Evolutionary conservation across 2,329 filamentous ascomycete genomes (phyloP).

Genomic region (Fusarium anguioides): DNA sequence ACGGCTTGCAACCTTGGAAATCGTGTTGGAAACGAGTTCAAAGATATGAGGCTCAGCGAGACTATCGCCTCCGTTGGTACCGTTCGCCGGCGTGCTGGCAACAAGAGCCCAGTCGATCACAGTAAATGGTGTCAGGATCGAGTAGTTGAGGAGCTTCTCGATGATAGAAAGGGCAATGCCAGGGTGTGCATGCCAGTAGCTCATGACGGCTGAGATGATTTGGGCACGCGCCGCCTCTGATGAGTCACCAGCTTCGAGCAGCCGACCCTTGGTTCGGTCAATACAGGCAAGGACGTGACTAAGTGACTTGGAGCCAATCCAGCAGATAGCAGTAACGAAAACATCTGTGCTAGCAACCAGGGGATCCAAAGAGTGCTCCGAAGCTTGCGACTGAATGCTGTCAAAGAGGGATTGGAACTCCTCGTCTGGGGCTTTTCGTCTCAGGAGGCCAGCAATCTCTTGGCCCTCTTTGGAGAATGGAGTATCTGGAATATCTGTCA

Average conservation of each 20-base stretch:
- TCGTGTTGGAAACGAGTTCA: conserved; percentile 89
- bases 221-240: conserved; percentile 83
- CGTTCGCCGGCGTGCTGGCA: conserved; percentile 61
- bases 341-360: conserved; percentile 90
- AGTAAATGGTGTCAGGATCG: conserved; percentile 85
- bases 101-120: conserved; percentile 92
- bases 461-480: conserved; percentile 88
- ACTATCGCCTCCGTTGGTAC: conserved; percentile 67
- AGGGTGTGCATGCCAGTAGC: conserved; percentile 93
- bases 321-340: conserved; percentile 93
- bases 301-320: conserved; percentile 92
- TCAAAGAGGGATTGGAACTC: conserved; percentile 86
- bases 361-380: conserved; percentile 77
- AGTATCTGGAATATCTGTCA: conserved; percentile 62
- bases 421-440: conserved; percentile 85
- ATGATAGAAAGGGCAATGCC: conserved; percentile 92
- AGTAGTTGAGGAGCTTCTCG: conserved; percentile 97
- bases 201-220: conserved; percentile 89
- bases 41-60: conserved; percentile 83
- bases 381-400: conserved; percentile 82
- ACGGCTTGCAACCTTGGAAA: conserved; percentile 88
- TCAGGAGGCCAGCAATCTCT: conserved; percentile 81
- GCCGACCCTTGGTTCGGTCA: conserved; percentile 90
- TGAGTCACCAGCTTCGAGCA: conserved; percentile 80
- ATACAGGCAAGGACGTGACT: conserved; percentile 97